A percentile compares a stretch with the other conserved stretches of the same genome.
Conservation (phyloP, 208 protist genomes). For the Leishmania aethiopica region DNA sequence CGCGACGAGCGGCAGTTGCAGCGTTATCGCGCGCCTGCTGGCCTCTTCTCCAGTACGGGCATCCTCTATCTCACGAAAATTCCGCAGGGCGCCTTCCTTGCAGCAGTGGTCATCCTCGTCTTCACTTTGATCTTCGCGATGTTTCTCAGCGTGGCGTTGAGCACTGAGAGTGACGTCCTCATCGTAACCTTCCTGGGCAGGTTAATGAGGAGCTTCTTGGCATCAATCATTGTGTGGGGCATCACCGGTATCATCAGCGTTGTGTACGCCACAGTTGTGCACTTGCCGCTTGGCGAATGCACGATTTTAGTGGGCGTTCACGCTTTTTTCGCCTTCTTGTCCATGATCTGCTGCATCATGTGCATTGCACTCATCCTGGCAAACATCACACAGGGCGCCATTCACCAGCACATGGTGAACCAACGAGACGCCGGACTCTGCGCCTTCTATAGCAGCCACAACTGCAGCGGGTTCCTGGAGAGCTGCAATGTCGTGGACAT, state of each 20-base stretch:
- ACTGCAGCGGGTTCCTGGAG: conserved; percentile 2
- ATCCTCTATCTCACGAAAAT: conserved; percentile 67
- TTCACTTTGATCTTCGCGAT: conserved; percentile 11
- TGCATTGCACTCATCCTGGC: neutral
- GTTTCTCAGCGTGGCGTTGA: neutral
- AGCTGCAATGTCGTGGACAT: neutral
- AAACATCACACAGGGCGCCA: neutral
- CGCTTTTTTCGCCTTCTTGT: conserved; percentile 1
- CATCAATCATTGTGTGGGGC: conserved; percentile 8
- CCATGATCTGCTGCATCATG: conserved; percentile 24
- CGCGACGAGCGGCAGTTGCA: conserved; percentile 12
- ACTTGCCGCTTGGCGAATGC: conserved; percentile 32
- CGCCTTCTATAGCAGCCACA: neutral
- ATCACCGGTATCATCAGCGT: neutral
- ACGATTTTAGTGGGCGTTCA: conserved; percentile 3
- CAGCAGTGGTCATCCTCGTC: conserved; percentile 42
- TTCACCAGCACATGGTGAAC: conserved; percentile 2
- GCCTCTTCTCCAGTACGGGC: conserved; percentile 55
- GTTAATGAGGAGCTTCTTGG: neutral
- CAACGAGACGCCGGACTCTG: neutral
- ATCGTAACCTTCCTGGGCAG: neutral
- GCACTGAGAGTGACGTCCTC: neutral
- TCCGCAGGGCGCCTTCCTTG: conserved; percentile 53
- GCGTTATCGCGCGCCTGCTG: conserved; percentile 39
- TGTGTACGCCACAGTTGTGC: conserved; percentile 39